Conservation (phyloP, 139 green algal genomes). For the Chlamydomonas incerta region DNA sequence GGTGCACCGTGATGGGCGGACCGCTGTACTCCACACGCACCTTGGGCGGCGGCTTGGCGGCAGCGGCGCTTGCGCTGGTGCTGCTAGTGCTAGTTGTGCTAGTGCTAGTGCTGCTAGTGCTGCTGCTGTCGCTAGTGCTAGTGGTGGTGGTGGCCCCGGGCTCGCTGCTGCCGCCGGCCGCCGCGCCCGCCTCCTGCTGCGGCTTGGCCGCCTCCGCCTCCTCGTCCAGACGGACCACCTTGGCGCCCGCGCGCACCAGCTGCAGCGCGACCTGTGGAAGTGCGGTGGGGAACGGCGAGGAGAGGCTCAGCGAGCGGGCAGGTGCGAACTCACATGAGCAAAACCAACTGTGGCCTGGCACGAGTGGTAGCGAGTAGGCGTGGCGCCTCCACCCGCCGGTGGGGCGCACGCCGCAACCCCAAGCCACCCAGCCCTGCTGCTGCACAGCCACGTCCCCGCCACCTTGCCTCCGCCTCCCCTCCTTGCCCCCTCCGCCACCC, state of each 20-base stretch:
- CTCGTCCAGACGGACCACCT: background rate
- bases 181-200: background rate
- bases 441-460: no score
- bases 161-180: background rate
- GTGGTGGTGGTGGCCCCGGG: background rate
- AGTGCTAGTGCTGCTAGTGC: background rate
- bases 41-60: background rate
- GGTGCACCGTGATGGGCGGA: conserved; percentile 74
- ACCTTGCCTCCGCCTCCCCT: no score
- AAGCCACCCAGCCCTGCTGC: no score
- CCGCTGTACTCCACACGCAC: conserved; percentile 58
- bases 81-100: conserved; percentile 10
- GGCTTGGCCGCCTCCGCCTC: background rate
- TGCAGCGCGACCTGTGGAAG: conserved; percentile 4
- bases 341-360: no score
- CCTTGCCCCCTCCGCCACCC: no score
- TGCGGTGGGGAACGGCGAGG: no score
- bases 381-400: no score
- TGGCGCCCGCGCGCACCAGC: conserved; percentile 29
- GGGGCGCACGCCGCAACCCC: no score
- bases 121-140: background rate
- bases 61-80: background rate
- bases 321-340: no score
- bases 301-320: no score
- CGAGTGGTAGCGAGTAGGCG: no score